phyloP scores from a whole-genome alignment of 768 basidiomycete genomes.

The Suillus subalutaceus region DNA sequence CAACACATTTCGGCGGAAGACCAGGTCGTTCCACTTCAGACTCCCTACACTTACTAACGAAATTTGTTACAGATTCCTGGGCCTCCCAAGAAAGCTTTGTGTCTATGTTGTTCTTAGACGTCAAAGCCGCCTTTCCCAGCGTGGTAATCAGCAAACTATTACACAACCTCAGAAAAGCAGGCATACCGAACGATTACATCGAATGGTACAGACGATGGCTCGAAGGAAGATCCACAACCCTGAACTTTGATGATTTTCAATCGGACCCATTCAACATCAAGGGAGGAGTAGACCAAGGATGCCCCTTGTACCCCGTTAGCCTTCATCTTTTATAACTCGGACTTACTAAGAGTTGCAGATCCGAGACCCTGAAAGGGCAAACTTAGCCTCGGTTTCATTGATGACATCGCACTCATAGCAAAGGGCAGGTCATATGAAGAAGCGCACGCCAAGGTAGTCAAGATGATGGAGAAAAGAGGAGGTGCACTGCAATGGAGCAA shows the following conservation, averaged over 20 bases:
- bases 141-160: not conserved
- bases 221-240: not conserved
- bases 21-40: no score
- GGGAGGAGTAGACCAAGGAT: not conserved
- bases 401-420: not conserved
- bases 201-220: not conserved
- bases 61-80: not conserved
- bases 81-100: not conserved
- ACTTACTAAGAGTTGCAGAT: not conserved
- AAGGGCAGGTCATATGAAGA: not conserved
- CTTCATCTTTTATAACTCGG: not conserved
- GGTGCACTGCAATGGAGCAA: not conserved
- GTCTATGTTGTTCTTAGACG: not conserved
- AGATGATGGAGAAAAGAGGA: not conserved
- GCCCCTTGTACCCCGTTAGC: not conserved
- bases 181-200: not conserved
- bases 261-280: not conserved
- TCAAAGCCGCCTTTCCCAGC: not conserved
- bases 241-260: not conserved
- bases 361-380: not conserved
- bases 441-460: rapidly evolving
- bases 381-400: not conserved
- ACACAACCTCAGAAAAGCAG: not conserved
- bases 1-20: no score
- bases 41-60: no score